Base-by-base conservation (phyloP, 2,329 filamentous ascomycete species). In the Sporothrix globosa region DNA sequence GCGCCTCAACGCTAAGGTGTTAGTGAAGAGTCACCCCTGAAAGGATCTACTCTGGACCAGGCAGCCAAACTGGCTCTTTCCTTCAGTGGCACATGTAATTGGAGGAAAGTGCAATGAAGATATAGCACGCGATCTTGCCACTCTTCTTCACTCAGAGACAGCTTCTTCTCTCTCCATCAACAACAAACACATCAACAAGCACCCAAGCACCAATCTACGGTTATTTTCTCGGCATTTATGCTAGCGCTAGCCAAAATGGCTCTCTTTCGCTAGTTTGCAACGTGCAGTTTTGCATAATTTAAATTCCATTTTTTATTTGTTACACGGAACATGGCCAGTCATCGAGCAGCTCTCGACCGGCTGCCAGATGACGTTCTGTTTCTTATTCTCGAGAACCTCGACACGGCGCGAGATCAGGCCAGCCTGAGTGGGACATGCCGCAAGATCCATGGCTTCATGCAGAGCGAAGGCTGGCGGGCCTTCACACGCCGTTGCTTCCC, bases 331-430 rank as follows among this genome's bases (percentile, higher is more conserved):
- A 60, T 67, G 67, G 21, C n/a, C 11, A 39, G 10, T 30, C 24
- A 53, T n/a, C 41, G 6, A 19, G 41, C 60, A 21, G 60, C 71
- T 10, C 78, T 86, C 71, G 78, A 79, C 70, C 77, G 77, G 44
- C 80, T 87, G 6, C 84, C 85, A 5, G 80, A 83, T 74, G 85
- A 87, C 71, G 77, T 87, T 69, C 73, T 87, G 21, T 81, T 85
- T 72, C 80, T 85, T 71, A 77, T 87, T 13, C 73, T 86, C 66
- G 78, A 80, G 41, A 77, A 83, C 72, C 75, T 87, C 60, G 80
- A 84, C 72, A 84, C 82, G 11, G 83, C 85, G 58, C 78, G 80
- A 56, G 84, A 86, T 72, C 73, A 86, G 9, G 80, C 83, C 19
- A 76, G 78, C 71, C 77, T 87, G 11, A 76, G 78, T 3, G 72